These are phyloP conservation scores for Diaporthe eres DNA, from an alignment of 2,329 filamentous ascomycete species.

Conservation along the genomic window DNA sequence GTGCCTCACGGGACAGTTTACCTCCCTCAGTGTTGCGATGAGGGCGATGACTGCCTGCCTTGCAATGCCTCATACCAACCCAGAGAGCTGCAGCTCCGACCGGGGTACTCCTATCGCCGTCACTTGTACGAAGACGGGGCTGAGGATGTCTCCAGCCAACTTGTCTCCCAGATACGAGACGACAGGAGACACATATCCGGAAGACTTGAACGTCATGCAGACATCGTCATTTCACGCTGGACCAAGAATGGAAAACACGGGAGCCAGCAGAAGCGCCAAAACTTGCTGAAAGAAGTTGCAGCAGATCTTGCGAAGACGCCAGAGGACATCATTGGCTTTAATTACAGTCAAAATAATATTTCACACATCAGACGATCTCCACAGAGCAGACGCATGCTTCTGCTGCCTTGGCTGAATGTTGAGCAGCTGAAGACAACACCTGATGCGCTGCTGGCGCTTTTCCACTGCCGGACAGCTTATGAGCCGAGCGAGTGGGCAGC, in stretches of 20 bases:
- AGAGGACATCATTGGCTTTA: neutral
- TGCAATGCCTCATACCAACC: neutral
- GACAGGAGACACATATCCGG: neutral
- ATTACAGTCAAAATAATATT: neutral
- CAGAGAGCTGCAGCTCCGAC: neutral
- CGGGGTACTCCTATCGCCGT: neutral
- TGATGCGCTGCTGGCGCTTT: constrained; percentile 7
- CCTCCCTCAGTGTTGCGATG: neutral
- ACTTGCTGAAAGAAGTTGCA: neutral
- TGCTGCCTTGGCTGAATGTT: constrained; percentile 13
- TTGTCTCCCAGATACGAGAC: neutral
- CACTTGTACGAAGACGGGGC: neutral
- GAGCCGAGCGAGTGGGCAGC: neutral
- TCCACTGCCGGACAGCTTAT: constrained; percentile 9
- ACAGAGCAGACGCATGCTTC: neutral
- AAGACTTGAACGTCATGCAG: neutral
- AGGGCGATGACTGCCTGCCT: neutral
- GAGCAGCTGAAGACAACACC: constrained; percentile 5
- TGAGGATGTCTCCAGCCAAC: neutral
- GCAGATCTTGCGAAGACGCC: neutral
- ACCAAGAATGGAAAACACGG: neutral
- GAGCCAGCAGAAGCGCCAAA: constrained; percentile 18
- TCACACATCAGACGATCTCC: neutral
- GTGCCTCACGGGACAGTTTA: neutral
- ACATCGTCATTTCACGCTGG: constrained; percentile 4